Evolutionary conservation across 768 basidiomycete species (phyloP).

Genomic region (Boletus speciosus): DNA sequence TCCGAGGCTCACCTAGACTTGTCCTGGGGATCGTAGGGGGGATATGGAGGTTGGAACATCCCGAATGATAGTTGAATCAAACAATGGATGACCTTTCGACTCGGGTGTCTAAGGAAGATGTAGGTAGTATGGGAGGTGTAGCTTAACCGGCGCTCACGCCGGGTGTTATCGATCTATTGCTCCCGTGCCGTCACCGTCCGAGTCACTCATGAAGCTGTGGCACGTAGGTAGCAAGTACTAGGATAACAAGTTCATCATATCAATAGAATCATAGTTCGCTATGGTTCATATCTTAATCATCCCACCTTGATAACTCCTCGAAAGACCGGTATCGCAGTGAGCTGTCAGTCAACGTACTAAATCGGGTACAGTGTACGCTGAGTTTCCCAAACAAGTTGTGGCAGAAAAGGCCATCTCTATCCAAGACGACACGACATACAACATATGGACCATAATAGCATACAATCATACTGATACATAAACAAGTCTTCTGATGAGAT

Average conservation of each 20-base stretch:
- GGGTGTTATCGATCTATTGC: background rate
- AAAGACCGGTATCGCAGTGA: no score
- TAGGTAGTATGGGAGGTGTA: background rate
- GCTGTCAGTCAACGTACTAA: no score
- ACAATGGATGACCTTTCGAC: background rate
- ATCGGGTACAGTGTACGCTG: no score
- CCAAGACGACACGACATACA: background rate
- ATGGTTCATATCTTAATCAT: no score
- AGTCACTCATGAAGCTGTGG: no score
- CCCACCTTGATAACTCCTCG: no score
- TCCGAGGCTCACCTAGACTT: conserved; percentile 47
- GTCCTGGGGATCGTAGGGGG: conserved; percentile 75
- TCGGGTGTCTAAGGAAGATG: background rate
- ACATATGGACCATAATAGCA: conserved; percentile 1
- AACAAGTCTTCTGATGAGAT: background rate
- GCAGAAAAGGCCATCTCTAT: no score
- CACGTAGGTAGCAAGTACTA: no score
- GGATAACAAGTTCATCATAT: no score
- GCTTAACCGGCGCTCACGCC: background rate
- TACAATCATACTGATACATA: conserved; percentile 2
- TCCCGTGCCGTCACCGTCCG: no score
- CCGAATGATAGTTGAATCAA: background rate
- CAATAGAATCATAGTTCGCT: no score
- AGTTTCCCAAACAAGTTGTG: no score
- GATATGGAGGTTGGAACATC: conserved; percentile 53